Evolutionary conservation across 352 stramenopile genomes (phyloP).

Genomic region (Phytophthora capsici): DNA sequence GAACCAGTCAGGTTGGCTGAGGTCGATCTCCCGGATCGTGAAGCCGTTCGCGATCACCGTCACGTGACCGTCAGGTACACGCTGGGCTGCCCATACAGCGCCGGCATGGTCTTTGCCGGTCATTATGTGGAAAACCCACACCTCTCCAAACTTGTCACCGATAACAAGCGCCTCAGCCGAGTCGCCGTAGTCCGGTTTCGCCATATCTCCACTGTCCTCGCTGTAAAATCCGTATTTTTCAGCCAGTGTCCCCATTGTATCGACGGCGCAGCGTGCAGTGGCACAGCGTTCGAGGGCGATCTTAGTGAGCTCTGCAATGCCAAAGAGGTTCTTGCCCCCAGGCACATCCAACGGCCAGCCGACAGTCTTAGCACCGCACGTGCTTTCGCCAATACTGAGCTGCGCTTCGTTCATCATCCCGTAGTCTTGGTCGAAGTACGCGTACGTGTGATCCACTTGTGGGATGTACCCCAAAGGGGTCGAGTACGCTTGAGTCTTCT

Average conservation of each 20-base stretch:
- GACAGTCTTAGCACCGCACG: constrained; percentile 87
- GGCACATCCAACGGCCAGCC: constrained; percentile 66
- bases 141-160: constrained; percentile 86
- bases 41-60: constrained; percentile 94
- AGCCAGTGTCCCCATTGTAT: constrained; percentile 93
- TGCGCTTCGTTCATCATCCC: constrained; percentile 96
- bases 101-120: constrained; percentile 86
- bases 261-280: constrained; percentile 78
- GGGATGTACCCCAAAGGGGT: constrained; percentile 85
- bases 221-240: constrained; percentile 95
- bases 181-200: constrained; percentile 63
- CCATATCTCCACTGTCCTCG: constrained; percentile 80
- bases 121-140: constrained; percentile 96
- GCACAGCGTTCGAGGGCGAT: constrained; percentile 91
- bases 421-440: constrained; percentile 95
- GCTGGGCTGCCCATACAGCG: constrained; percentile 94
- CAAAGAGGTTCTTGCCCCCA: constrained; percentile 89
- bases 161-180: constrained; percentile 90
- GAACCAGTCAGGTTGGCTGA: constrained; percentile 82
- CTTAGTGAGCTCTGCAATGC: constrained; percentile 91
- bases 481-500: constrained; percentile 38
- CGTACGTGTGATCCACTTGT: constrained; percentile 93
- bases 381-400: constrained; percentile 94
- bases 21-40: constrained; percentile 90
- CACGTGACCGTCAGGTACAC: constrained; percentile 90